phyloP scores from a whole-genome alignment of 2,329 filamentous ascomycete species.

The Colletotrichum siamense region DNA sequence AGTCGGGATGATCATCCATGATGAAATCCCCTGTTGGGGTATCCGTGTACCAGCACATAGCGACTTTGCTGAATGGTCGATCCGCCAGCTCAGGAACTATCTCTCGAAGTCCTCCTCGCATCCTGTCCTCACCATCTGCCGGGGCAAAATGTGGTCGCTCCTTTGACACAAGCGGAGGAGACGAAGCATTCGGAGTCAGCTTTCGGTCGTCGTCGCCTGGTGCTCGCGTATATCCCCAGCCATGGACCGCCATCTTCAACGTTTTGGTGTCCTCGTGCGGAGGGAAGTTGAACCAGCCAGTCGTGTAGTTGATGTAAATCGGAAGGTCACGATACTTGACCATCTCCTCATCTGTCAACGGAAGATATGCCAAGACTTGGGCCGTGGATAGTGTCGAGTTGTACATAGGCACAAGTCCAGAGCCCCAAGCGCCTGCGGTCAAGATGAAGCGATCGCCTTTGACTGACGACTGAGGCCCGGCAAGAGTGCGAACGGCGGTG shows the following conservation, averaged over 20 bases:
- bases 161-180: not conserved
- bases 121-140: slow-evolving; percentile 55
- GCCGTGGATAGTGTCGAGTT: slow-evolving; percentile 69
- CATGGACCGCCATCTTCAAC: slow-evolving; percentile 67
- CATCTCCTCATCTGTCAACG: slow-evolving; percentile 64
- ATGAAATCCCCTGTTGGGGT: slow-evolving; percentile 68
- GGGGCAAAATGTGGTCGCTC: slow-evolving; percentile 46
- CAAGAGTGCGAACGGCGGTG: not conserved
- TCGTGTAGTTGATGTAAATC: slow-evolving; percentile 60
- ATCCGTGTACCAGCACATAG: slow-evolving; percentile 71
- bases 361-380: slow-evolving; percentile 69
- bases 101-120: slow-evolving; percentile 54
- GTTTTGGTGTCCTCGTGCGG: slow-evolving; percentile 48
- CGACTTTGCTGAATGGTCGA: slow-evolving; percentile 55
- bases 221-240: slow-evolving; percentile 55
- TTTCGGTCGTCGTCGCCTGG: slow-evolving; percentile 11
- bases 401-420: slow-evolving; percentile 57
- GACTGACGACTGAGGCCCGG: not conserved
- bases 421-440: slow-evolving; percentile 73
- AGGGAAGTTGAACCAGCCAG: slow-evolving; percentile 61
- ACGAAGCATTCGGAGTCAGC: not conserved
- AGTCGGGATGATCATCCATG: slow-evolving; percentile 58
- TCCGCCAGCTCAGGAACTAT: slow-evolving; percentile 60
- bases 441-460: slow-evolving; percentile 45
- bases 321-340: slow-evolving; percentile 57